Percentiles rank a stretch among this genome's conserved stretches.
These are phyloP conservation scores for Alternaria hordeiaustralica DNA, from an alignment of 2,329 filamentous ascomycete genomes.

Conservation along the genomic window DNA sequence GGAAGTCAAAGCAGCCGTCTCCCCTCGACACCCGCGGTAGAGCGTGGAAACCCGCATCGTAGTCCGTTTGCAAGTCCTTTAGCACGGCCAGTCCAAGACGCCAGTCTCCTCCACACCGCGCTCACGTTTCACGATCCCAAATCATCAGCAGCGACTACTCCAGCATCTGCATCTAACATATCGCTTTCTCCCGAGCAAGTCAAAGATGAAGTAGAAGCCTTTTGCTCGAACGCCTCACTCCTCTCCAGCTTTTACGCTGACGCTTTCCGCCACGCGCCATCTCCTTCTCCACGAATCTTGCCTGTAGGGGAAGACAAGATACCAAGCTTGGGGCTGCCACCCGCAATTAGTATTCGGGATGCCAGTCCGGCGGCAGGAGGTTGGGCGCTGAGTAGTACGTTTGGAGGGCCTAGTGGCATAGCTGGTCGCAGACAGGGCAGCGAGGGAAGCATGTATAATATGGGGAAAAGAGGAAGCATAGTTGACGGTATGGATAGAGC, in stretches of 20 bases:
- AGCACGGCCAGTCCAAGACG: constrained; percentile 46
- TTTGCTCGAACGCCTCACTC: constrained; percentile 50
- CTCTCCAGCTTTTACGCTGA: constrained; percentile 54
- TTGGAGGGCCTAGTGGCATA: constrained; percentile 30
- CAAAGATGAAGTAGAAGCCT: constrained; percentile 53
- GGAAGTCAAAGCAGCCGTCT: constrained; percentile 32
- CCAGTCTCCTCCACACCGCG: constrained; percentile 38
- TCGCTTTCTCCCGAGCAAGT: constrained; percentile 49
- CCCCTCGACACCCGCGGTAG: constrained; percentile 37
- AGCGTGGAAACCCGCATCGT: constrained; percentile 37
- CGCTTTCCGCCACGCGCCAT: constrained; percentile 42
- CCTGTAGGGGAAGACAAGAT: constrained; percentile 50
- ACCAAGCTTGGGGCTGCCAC: constrained; percentile 52
- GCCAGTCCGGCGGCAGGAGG: constrained; percentile 41
- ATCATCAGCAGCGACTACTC: constrained; percentile 11
- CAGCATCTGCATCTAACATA: constrained; percentile 5
- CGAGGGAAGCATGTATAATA: constrained; percentile 29
- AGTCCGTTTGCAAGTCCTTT: constrained; percentile 47
- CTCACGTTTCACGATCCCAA: constrained; percentile 34
- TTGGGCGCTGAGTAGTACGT: constrained; percentile 32
- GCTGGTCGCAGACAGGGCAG: constrained; percentile 41
- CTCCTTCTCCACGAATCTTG: constrained; percentile 49
- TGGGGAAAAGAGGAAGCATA: constrained; percentile 31
- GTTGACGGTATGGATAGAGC: constrained; percentile 25
- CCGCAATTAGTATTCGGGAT: constrained; percentile 46